phyloP scores from a whole-genome alignment of 2,329 filamentous ascomycete species.

The Aspergillus sp. region DNA sequence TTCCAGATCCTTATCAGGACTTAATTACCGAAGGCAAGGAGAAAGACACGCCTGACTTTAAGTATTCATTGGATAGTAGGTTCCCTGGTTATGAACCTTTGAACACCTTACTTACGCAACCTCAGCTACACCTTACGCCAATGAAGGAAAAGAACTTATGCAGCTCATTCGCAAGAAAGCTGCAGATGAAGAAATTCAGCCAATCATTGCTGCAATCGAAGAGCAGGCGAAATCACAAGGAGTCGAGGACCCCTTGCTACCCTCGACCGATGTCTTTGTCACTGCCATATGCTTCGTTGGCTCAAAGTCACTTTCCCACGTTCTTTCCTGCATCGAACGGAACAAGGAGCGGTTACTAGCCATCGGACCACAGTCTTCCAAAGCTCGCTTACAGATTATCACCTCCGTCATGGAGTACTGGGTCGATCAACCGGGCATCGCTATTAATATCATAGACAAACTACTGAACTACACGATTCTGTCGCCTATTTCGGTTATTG shows the following conservation, averaged over 20 bases:
- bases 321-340: constrained; percentile 91
- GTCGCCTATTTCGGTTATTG: constrained; percentile 75
- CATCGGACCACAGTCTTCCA: constrained; percentile 68
- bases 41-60: constrained; percentile 93
- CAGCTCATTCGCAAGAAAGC: constrained; percentile 78
- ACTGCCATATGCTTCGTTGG: constrained; percentile 91
- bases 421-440: constrained; percentile 85
- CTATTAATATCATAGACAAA: constrained; percentile 90
- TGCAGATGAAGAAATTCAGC: constrained; percentile 78
- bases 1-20: constrained; percentile 75
- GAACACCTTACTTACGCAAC: constrained; percentile 8
- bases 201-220: constrained; percentile 74
- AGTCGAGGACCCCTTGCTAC: constrained; percentile 68
- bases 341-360: constrained; percentile 84
- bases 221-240: constrained; percentile 66
- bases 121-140: constrained; percentile 71
- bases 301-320: constrained; percentile 92
- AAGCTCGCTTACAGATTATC: constrained; percentile 81
- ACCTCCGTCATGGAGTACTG: constrained; percentile 88
- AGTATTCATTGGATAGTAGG: constrained; percentile 72
- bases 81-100: constrained; percentile 11
- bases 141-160: constrained; percentile 78
- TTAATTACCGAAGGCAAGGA: constrained; percentile 85
- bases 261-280: constrained; percentile 90
- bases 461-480: constrained; percentile 96